phyloP scores from a whole-genome alignment of 2,329 filamentous ascomycete species.

The Beauveria caledonica region DNA sequence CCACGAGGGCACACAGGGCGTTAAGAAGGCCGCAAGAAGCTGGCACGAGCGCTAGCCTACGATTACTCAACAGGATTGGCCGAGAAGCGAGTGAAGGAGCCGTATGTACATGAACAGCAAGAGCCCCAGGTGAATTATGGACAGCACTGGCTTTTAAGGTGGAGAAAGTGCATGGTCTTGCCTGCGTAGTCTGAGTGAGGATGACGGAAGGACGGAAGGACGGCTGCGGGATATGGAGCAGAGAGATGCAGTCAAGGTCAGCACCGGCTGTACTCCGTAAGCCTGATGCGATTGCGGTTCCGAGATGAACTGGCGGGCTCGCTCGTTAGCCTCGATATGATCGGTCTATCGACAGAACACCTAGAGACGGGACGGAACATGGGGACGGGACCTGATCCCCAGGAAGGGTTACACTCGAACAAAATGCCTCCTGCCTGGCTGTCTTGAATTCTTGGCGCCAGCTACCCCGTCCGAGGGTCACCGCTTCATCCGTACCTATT shows the following conservation, averaged over 20 bases:
- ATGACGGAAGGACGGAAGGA: neutral
- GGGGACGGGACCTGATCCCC: neutral
- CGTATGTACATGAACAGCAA: neutral
- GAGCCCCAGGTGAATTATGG: neutral
- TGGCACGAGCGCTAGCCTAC: neutral
- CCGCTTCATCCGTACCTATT: neutral
- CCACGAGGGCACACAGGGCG: neutral
- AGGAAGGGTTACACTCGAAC: neutral
- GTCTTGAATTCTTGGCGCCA: neutral
- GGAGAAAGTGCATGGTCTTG: neutral
- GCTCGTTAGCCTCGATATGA: neutral
- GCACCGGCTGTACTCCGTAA: neutral
- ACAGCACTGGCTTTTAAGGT: neutral
- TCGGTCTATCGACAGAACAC: neutral
- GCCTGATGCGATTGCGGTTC: neutral
- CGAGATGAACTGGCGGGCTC: neutral
- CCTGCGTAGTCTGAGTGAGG: too few relatives aligned
- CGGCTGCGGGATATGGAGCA: neutral
- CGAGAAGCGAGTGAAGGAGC: neutral
- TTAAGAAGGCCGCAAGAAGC: neutral
- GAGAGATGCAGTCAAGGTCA: neutral
- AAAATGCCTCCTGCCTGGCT: neutral
- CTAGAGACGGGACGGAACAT: neutral
- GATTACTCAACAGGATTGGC: slow-evolving; percentile 7
- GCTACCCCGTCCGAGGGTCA: neutral